Conservation (phyloP, 2,329 filamentous ascomycete species). For the Ploettnerulaceae sp. region DNA sequence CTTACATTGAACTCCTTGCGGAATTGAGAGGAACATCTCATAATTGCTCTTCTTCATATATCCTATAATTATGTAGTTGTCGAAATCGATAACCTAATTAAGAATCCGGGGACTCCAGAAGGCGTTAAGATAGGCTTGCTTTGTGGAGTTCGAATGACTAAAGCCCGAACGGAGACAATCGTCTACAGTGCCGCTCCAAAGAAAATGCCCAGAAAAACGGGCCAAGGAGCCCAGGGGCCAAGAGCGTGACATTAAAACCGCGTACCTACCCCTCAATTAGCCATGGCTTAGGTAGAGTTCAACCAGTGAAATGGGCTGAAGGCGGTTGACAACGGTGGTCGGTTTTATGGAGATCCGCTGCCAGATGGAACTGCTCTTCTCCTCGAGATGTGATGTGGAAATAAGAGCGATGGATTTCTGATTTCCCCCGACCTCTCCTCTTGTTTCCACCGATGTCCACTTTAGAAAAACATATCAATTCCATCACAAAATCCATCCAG, state of each 20-base stretch:
- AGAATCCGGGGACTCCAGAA: too few relatives aligned
- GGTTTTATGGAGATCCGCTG: neutral
- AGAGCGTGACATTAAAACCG: slow-evolving; percentile 2
- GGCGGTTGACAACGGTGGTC: neutral
- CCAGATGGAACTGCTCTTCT: neutral
- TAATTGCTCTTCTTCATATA: too few relatives aligned
- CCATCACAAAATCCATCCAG: too few relatives aligned
- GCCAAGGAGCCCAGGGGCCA: neutral
- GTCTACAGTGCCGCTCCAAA: too few relatives aligned
- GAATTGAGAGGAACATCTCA: too few relatives aligned
- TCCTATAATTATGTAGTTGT: too few relatives aligned
- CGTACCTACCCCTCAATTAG: slow-evolving; percentile 4
- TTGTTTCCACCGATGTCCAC: neutral
- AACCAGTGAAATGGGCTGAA: slow-evolving; percentile 2
- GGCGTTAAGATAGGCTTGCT: too few relatives aligned
- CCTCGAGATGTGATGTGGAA: too few relatives aligned
- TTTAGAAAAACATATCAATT: neutral
- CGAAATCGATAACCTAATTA: too few relatives aligned
- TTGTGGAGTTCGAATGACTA: too few relatives aligned
- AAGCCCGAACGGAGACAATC: neutral
- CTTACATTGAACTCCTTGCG: too few relatives aligned
- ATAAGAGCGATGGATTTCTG: too few relatives aligned
- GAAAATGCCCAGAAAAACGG: neutral
- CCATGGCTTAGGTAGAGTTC: neutral
- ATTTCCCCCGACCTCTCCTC: neutral